Conservation (phyloP, 257 asterid species). For the Lycium barbarum region DNA sequence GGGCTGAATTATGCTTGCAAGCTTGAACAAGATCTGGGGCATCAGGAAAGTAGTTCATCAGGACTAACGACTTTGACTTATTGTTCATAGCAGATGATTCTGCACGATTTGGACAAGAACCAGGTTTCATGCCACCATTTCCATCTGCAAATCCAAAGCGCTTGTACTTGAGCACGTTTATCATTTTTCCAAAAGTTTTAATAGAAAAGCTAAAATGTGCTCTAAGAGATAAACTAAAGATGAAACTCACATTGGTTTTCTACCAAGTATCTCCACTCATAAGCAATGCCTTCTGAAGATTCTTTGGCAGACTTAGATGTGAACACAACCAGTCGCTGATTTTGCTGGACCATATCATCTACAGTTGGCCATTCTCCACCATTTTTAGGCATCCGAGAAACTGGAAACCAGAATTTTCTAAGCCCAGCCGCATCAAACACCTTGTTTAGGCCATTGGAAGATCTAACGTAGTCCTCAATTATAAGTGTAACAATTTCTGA, state of each 20-base stretch:
- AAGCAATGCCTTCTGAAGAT: constrained; percentile 85
- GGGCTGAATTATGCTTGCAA: constrained; percentile 87
- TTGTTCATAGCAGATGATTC: constrained; percentile 76
- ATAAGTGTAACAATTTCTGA: constrained; percentile 84
- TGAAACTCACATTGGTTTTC: constrained; percentile 83
- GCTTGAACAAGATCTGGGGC: constrained; percentile 73
- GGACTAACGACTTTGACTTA: constrained; percentile 75
- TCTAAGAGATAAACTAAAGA: background rate
- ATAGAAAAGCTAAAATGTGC: background rate
- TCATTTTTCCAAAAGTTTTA: background rate
- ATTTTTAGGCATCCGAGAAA: constrained; percentile 76
- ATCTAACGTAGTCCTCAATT: constrained; percentile 85
- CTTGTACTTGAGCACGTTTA: constrained; percentile 13
- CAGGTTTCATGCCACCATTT: constrained; percentile 72
- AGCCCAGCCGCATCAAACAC: constrained; percentile 78
- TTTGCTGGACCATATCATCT: constrained; percentile 74
- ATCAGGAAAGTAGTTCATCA: constrained; percentile 84
- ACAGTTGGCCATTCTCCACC: constrained; percentile 95
- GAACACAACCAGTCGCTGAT: constrained; percentile 92
- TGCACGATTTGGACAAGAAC: constrained; percentile 85
- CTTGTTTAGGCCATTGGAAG: constrained; percentile 73
- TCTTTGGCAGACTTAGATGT: constrained; percentile 84
- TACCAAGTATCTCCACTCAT: constrained; percentile 81
- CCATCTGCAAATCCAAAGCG: constrained; percentile 70
- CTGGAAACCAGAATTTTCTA: constrained; percentile 81